Evolutionary conservation across 768 basidiomycete species (phyloP).

Genomic region (Naganishia friedmannii): DNA sequence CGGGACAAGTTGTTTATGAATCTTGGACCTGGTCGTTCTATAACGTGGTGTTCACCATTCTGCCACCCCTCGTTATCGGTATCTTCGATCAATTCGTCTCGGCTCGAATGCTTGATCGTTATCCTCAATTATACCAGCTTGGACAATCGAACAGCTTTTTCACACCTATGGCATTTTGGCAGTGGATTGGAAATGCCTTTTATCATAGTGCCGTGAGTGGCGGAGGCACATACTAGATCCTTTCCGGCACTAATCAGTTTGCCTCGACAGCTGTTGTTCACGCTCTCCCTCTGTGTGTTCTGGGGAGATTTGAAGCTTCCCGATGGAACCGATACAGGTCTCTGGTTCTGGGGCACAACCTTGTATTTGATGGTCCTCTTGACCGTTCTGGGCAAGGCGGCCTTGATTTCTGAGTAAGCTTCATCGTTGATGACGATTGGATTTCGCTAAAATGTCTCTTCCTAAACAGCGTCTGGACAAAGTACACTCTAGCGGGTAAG

Average conservation of each 20-base stretch:
- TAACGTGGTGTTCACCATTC: slow-evolving; percentile 91
- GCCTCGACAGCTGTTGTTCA: slow-evolving; percentile 69
- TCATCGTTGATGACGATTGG: neutral
- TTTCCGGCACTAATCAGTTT: slow-evolving; percentile 11
- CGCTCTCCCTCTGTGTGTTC: slow-evolving; percentile 83
- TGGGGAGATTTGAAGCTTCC: slow-evolving; percentile 85
- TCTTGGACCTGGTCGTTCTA: slow-evolving; percentile 98
- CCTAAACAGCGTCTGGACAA: slow-evolving; percentile 90
- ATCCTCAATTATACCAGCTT: slow-evolving; percentile 90
- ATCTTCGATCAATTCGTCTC: slow-evolving; percentile 98
- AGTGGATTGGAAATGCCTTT: slow-evolving; percentile 52
- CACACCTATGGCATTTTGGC: slow-evolving; percentile 51
- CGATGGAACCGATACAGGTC: slow-evolving; percentile 78
- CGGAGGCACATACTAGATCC: slow-evolving; percentile 52
- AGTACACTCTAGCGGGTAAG: slow-evolving; percentile 89
- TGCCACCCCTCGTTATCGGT: slow-evolving; percentile 95
- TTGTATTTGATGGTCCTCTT: slow-evolving; percentile 89
- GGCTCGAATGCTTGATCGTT: slow-evolving; percentile 90
- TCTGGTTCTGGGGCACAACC: slow-evolving; percentile 98
- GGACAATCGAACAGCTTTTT: slow-evolving; percentile 89
- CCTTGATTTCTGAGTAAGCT: slow-evolving; percentile 90
- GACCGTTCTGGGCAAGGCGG: slow-evolving; percentile 95
- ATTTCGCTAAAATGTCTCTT: neutral
- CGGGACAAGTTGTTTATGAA: slow-evolving; percentile 96
- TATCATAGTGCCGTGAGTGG: slow-evolving; percentile 52